phyloP scores from a whole-genome alignment of 2,329 filamentous ascomycete genomes.

The Hymenoscyphus fructigenus region DNA sequence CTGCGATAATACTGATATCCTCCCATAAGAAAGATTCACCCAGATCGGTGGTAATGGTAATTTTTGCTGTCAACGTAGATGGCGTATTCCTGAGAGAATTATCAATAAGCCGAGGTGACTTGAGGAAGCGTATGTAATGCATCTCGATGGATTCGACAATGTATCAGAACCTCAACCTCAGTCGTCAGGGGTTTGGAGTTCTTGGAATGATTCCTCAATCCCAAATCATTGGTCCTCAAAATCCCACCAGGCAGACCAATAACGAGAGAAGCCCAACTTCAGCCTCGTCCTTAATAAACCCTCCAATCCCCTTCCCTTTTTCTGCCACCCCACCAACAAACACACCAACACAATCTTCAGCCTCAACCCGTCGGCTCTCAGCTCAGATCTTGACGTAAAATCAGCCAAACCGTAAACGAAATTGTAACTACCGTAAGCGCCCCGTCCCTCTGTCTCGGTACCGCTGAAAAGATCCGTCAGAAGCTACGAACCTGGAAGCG shows the following conservation, averaged over 20 bases:
- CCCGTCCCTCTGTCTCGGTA: background rate
- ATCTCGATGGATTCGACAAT: slow-evolving; percentile 36
- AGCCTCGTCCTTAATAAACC: background rate
- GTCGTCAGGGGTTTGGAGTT: background rate
- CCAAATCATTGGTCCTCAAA: background rate
- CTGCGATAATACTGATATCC: slow-evolving; percentile 26
- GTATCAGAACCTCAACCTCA: background rate
- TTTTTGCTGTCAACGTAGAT: slow-evolving; percentile 43
- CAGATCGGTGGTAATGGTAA: slow-evolving; percentile 68
- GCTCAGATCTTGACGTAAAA: background rate
- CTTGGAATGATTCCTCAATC: background rate
- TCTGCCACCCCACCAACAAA: background rate
- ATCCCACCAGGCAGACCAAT: background rate
- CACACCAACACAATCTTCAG: background rate
- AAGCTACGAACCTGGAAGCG: too few species aligned
- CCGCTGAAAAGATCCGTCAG: background rate
- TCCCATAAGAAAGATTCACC: slow-evolving; percentile 44
- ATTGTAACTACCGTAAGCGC: background rate
- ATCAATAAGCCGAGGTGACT: slow-evolving; percentile 52
- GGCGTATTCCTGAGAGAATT: slow-evolving; percentile 26
- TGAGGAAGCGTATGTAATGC: slow-evolving; percentile 69
- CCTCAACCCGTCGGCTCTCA: background rate
- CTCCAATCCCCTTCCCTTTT: background rate
- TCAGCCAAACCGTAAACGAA: background rate
- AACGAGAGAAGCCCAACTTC: background rate